These are phyloP conservation scores for Stemphylium beticola DNA, from an alignment of 2,329 filamentous ascomycete genomes.

Conservation along the genomic window DNA sequence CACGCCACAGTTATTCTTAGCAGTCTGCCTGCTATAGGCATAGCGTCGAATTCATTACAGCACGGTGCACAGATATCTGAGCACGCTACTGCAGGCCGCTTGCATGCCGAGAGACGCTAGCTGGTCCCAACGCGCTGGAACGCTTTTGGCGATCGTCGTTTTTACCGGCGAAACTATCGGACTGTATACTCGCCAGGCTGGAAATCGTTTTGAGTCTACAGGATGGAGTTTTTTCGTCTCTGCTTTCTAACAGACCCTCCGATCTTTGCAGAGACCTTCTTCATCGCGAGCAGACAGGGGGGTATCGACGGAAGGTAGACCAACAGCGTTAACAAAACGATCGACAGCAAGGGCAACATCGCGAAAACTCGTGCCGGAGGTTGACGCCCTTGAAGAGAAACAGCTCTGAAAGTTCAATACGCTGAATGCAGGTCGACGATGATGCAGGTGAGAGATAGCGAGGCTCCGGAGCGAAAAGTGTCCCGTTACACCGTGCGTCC, in stretches of 20 bases:
- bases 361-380: too few relatives aligned
- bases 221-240: too few relatives aligned
- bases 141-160: conserved; percentile 3
- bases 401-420: too few relatives aligned
- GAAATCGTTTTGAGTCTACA: too few relatives aligned
- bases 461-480: not conserved
- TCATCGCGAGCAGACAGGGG: too few relatives aligned
- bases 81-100: not conserved
- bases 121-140: not conserved
- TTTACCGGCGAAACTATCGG: not conserved
- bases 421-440: not conserved
- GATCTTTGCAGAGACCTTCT: too few relatives aligned
- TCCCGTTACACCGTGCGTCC: not conserved
- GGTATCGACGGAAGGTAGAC: too few relatives aligned
- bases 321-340: too few relatives aligned
- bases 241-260: too few relatives aligned
- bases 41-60: conserved; percentile 3
- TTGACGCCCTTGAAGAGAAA: too few relatives aligned
- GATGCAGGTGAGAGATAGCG: not conserved
- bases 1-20: too few relatives aligned
- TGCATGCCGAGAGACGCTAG: not conserved
- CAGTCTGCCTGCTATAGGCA: not conserved
- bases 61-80: not conserved
- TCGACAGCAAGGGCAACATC: too few relatives aligned
- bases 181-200: not conserved